Base-by-base conservation (phyloP, 129 eudicot species). In the Flaveria bidentis region DNA sequence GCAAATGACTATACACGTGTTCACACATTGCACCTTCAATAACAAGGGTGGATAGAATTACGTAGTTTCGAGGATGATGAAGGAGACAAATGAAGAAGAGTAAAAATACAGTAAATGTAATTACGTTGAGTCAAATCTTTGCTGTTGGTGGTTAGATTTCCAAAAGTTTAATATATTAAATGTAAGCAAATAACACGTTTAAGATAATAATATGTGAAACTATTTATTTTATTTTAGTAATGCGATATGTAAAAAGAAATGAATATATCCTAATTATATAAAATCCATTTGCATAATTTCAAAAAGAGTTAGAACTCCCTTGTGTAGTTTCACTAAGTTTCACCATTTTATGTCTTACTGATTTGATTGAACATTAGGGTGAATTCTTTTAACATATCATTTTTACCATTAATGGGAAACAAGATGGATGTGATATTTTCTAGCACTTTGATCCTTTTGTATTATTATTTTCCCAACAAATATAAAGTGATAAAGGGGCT, bases 331-430 rank as follows among this genome's bases (percentile, higher is more conserved):
- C 7, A 6, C 17, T 72, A 12, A 6, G 1, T 15, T 41, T 57
- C 58, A 14, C 69, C 44, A 15, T 73, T 58, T 58, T 6, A 39
- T 13, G 52, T 42, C 23, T 15, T 23, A 23, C 6, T 57, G 75
- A 71, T 25, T 69, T 71, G 28, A 58, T 36, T 36, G 41, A 36
- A 36, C 41, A 36, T 36, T 36, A 36, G 41, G 41, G 41, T 36
- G 41, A 36, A 36, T 36, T 36, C 41, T 36, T 36, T 5, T 36
- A 33, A 33, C 5, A 4, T 33, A 36, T 45, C 71, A 69, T 18
- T 60, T 78, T 51, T 70, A 69, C 62, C 75, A 45, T 71, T 39
- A 56, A 46, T 70, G 81, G 75, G 75, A 77, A 77, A 44, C 50
- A 78, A 70, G 71, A 70, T 58, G 17, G 55, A 61, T 28, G 71